Base-by-base conservation (phyloP, 2,329 filamentous ascomycete genomes). In the Colletotrichum endophyticum region DNA sequence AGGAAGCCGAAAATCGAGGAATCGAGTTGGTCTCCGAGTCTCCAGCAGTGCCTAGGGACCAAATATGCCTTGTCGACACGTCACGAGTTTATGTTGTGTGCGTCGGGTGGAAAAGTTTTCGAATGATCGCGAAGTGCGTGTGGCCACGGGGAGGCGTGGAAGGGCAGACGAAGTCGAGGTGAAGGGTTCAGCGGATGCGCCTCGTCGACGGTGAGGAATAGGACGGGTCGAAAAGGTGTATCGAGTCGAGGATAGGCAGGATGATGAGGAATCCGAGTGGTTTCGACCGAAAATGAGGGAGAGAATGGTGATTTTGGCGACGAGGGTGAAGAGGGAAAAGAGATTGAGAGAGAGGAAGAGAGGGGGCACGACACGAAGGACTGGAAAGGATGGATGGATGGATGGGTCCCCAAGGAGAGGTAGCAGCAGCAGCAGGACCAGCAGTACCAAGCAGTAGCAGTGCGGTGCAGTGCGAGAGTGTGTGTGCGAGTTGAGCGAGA, bases 181-280 rank as follows among this genome's bases (percentile, higher is more conserved):
- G 39, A 67, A 81, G 22, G 79, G 76, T 78, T 66, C 66, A 77
- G 67, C 72, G 75, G 79, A 80, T 81, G 80, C 80, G 82, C 79
- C 80, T 82, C 79, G 81, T 80, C 78, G 79, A 70, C 80, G 80
- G 80, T 81, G 80, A 80, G 78, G 77, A 75, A 78, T 73, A 34
- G 78, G 79, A 78, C 78, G 78, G 76, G 76, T 75, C 77, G 79
- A 79, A 73, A 30, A 27, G 76, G 32, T 59, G 53, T 49, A 28
- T 72, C 69, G 74, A 72, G 62, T 78, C 78, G 78, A 70, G 69
- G 59, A 75, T 49, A 70, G 28, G 76, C 59, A 72, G 44, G 49
- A 63, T 44, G 62, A 72, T 34, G 63, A 72, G 59, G 70, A 70
- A 72, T 68, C 68, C 69, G 59, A 70, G 70, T 75, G 66, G 44